phyloP scores from a whole-genome alignment of 2,329 filamentous ascomycete genomes.

The Knufia petricola region DNA sequence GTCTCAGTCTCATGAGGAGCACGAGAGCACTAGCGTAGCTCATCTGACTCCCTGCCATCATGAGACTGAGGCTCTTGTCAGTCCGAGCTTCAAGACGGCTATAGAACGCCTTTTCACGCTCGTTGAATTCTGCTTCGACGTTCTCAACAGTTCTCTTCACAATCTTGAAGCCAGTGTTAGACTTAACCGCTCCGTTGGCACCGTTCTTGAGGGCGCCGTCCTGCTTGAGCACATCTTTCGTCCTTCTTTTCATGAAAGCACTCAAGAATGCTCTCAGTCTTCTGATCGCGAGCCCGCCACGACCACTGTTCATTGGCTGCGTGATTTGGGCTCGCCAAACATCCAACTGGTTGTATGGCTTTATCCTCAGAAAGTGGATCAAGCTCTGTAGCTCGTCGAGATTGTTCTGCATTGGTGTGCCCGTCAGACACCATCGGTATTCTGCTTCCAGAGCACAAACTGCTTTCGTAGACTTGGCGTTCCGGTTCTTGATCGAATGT shows the following conservation, averaged over 20 bases:
- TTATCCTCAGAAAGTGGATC: conserved; percentile 84
- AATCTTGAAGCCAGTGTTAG: conserved; percentile 69
- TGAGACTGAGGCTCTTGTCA: conserved; percentile 79
- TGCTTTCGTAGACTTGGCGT: conserved; percentile 88
- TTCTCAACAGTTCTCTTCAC: conserved; percentile 82
- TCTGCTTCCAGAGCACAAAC: conserved; percentile 75
- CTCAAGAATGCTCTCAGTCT: conserved; percentile 75
- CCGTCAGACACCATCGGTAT: conserved; percentile 92
- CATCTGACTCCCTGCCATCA: conserved; percentile 59
- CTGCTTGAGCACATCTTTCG: conserved; percentile 89
- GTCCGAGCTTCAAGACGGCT: conserved; percentile 72
- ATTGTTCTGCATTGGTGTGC: conserved; percentile 97
- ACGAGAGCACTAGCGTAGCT: conserved; percentile 94
- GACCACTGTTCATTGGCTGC: conserved; percentile 76
- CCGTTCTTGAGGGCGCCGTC: conserved; percentile 72
- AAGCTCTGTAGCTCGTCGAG: conserved; percentile 91
- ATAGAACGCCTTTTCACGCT: conserved; percentile 77
- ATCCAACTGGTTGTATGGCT: conserved; percentile 75
- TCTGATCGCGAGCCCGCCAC: conserved; percentile 78
- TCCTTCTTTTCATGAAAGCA: conserved; percentile 97
- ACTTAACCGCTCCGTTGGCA: conserved; percentile 41
- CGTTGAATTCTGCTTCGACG: conserved; percentile 66
- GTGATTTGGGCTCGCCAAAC: conserved; percentile 92
- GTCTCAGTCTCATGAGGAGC: conserved; percentile 76
- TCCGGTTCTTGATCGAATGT: conserved; percentile 96